Conservation (phyloP, 495 filamentous ascomycete species). For the Hypoxylon fragiforme region DNA sequence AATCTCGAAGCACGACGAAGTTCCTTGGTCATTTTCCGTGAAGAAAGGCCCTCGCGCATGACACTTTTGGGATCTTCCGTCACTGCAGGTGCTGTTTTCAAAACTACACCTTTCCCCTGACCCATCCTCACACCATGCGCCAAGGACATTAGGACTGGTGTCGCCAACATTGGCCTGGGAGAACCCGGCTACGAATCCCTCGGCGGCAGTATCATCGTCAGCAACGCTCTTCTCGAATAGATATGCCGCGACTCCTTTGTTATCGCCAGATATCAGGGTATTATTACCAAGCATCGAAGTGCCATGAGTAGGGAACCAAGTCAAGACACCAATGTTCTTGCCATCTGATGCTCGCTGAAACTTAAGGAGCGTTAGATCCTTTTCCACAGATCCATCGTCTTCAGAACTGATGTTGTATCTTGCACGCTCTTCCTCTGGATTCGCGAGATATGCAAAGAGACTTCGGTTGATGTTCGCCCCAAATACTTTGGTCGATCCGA, state of each 20-base stretch:
- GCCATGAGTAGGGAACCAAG: constrained; percentile 94
- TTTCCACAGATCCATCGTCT: constrained; percentile 76
- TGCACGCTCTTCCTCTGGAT: constrained; percentile 76
- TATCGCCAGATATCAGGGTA: constrained; percentile 88
- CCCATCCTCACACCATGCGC: constrained; percentile 81
- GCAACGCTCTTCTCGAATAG: constrained; percentile 75
- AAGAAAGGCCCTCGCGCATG: constrained; percentile 87
- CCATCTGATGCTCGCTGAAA: constrained; percentile 74
- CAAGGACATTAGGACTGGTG: constrained; percentile 85
- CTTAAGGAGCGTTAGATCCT: constrained; percentile 78
- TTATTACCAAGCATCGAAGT: constrained; percentile 94
- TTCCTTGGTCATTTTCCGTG: constrained; percentile 68
- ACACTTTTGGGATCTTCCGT: constrained; percentile 73
- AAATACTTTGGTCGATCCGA: constrained; percentile 73
- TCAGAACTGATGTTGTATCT: constrained; percentile 63
- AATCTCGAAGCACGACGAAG: constrained; percentile 78
- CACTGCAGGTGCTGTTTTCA: constrained; percentile 74
- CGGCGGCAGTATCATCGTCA: constrained; percentile 54
- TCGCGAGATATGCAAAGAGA: constrained; percentile 87
- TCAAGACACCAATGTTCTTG: constrained; percentile 77
- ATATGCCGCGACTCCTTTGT: constrained; percentile 91
- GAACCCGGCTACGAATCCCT: constrained; percentile 88
- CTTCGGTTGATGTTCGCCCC: constrained; percentile 90
- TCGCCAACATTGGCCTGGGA: constrained; percentile 95
- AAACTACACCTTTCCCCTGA: constrained; percentile 70